phyloP scores from a whole-genome alignment of 192 early-diverging fungal genomes.

The Entomortierella beljakovae region DNA sequence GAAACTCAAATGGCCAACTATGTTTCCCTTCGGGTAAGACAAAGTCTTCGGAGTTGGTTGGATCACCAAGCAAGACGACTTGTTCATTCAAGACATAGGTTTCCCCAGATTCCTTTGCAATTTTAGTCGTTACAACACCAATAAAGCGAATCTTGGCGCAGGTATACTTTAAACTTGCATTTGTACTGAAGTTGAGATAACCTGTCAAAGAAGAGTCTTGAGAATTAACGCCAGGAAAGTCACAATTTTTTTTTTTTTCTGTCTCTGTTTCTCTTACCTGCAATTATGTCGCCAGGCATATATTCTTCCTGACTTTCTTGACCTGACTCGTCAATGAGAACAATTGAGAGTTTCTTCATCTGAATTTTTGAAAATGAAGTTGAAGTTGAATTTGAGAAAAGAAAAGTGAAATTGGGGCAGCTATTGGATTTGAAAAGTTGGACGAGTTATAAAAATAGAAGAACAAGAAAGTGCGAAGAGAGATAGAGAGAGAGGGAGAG shows the following conservation, averaged over 20 bases:
- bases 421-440: not conserved
- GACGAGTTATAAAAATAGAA: not conserved
- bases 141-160: slow-evolving; percentile 35
- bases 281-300: slow-evolving; percentile 23
- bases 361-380: not conserved
- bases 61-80: slow-evolving; percentile 33
- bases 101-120: slow-evolving; percentile 28
- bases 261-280: not conserved
- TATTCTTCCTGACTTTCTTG: not conserved
- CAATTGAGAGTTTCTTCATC: slow-evolving; percentile 33
- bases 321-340: slow-evolving; percentile 7
- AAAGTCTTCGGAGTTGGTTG: slow-evolving; percentile 25
- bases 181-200: slow-evolving; percentile 15
- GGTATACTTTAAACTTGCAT: slow-evolving; percentile 22
- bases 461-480: not conserved
- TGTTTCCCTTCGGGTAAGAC: slow-evolving; percentile 22
- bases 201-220: not conserved
- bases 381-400: not conserved
- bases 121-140: slow-evolving; percentile 23
- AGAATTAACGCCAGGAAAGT: too few relatives aligned
- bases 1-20: slow-evolving; percentile 34
- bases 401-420: not conserved
- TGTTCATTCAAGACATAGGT: slow-evolving; percentile 36
- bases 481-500: not conserved
- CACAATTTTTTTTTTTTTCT: not conserved